These are phyloP conservation scores for Salvia sclarea DNA, from an alignment of 305 asterid genomes.

Conservation along the genomic window DNA sequence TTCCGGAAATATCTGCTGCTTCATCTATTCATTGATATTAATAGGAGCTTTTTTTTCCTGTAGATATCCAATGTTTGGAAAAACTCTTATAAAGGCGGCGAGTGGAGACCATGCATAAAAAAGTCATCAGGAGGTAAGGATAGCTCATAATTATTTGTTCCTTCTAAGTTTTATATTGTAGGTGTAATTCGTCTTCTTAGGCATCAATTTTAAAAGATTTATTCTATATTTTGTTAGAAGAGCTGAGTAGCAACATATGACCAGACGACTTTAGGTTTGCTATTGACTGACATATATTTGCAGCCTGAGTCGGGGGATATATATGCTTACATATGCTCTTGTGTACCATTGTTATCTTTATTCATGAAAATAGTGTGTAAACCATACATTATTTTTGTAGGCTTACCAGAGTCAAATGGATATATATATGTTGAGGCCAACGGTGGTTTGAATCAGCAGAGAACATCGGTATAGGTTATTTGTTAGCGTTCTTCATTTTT, in stretches of 20 bases:
- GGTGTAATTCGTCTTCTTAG: not conserved
- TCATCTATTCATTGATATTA: conserved; percentile 22
- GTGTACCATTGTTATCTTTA: conserved; percentile 5
- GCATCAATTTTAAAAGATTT: conserved; percentile 5
- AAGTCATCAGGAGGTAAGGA: conserved; percentile 61
- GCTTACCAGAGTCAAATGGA: conserved; percentile 92
- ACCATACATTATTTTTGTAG: conserved; percentile 43
- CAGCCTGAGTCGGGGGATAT: not conserved
- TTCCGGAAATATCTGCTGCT: not conserved
- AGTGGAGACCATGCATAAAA: conserved; percentile 84
- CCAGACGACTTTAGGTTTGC: not conserved
- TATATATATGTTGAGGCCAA: conserved; percentile 90
- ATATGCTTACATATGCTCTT: not conserved
- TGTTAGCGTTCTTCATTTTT: conserved; percentile 17
- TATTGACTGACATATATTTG: not conserved
- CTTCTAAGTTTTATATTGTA: not conserved
- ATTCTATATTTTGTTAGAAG: not conserved
- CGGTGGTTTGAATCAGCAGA: conserved; percentile 98
- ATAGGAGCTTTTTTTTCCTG: conserved; percentile 11
- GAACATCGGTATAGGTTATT: conserved; percentile 68
- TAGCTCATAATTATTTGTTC: not conserved
- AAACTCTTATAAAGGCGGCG: conserved; percentile 71
- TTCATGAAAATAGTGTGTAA: not conserved
- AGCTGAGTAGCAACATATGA: conserved; percentile 7
- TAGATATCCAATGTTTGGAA: conserved; percentile 90